Conservation (phyloP, 2,329 filamentous ascomycete species). For the Epichloe hybrida region DNA sequence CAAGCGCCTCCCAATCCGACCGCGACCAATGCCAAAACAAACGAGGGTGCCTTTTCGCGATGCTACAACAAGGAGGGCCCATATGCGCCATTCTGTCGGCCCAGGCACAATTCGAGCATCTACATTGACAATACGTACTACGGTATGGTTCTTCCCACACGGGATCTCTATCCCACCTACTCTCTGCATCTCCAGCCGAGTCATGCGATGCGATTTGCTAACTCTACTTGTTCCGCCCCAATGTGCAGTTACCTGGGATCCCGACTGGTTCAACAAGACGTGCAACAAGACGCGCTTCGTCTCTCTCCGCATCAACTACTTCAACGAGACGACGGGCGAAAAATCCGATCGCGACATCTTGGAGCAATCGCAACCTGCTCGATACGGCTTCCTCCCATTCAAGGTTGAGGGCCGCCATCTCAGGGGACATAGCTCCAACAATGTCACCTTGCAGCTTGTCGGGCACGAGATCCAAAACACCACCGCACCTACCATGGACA, state of each 20-base stretch:
- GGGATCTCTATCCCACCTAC: not conserved
- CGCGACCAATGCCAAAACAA: constrained; percentile 23
- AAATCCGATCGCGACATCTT: constrained; percentile 23
- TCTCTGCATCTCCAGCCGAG: not conserved
- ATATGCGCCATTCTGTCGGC: constrained; percentile 38
- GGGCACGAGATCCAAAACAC: constrained; percentile 19
- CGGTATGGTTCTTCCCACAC: constrained; percentile 21
- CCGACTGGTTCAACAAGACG: constrained; percentile 32
- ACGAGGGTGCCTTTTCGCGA: constrained; percentile 33
- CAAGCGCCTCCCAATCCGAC: constrained; percentile 32
- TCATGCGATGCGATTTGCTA: too few relatives aligned
- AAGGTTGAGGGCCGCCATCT: constrained; percentile 23
- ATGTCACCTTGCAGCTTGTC: constrained; percentile 35
- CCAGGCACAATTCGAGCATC: constrained; percentile 28
- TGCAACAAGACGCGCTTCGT: constrained; percentile 21
- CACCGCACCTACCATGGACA: constrained; percentile 23
- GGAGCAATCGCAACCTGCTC: constrained; percentile 19
- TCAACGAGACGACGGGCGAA: constrained; percentile 23
- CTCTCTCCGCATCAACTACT: constrained; percentile 26
- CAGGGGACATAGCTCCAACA: constrained; percentile 17
- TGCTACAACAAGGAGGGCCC: constrained; percentile 35
- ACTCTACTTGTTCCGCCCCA: not conserved
- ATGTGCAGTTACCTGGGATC: constrained; percentile 41
- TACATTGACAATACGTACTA: constrained; percentile 36
- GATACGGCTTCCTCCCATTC: constrained; percentile 36